Base-by-base conservation (phyloP, 176 grass and related monocot genomes). In the Rhynchospora pubera region DNA sequence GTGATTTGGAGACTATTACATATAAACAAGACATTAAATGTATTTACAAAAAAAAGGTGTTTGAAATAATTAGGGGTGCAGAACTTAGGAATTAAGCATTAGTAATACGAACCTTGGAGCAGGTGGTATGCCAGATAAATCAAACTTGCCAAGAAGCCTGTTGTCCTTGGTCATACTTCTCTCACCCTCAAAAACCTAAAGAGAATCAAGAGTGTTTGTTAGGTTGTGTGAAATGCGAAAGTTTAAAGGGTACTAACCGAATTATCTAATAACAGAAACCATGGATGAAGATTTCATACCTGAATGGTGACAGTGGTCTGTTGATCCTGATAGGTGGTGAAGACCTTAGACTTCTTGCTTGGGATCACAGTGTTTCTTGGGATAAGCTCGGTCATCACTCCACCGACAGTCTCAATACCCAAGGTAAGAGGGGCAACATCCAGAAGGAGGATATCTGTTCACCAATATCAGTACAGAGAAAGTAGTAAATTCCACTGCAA, bases 301-400 rank as follows among this genome's bases (percentile, higher is more conserved):
- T 69, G 86, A 80, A 93, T 82, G 32, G 83, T 78, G 66, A 91
- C 92, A 60, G 80, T 89, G 1, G 89, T 87, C 67, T 94, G 92
- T 70, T 75, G 70, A 77, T 94, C 92, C 80, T 91, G 28, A 68
- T 94, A 88, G 18, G 88, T 93, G 15, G 86, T 93, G 80, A 93
- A 93, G 56, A 90, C 57, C 72, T 93, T 84, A 46, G 85, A 79
- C 59, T 87, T 94, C 87, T 94, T 91, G 30, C 87, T 86, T 0
- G 89, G 92, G n/a, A 89, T 87, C 46, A 84, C 79, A 12, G 85
- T 85, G 85, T 91, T 94, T 66, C 68, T 89, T n/a, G 89, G 89
- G 56, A 91, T 89, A 55, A 94, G 63, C 42, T 84, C 91, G 9
- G 87, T 69, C 92, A 94, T 94, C 26, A 94, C 92, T 57, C 92